These are phyloP conservation scores for Meira nashicola DNA, from an alignment of 1,284 basidiomycete species.

Conservation along the genomic window DNA sequence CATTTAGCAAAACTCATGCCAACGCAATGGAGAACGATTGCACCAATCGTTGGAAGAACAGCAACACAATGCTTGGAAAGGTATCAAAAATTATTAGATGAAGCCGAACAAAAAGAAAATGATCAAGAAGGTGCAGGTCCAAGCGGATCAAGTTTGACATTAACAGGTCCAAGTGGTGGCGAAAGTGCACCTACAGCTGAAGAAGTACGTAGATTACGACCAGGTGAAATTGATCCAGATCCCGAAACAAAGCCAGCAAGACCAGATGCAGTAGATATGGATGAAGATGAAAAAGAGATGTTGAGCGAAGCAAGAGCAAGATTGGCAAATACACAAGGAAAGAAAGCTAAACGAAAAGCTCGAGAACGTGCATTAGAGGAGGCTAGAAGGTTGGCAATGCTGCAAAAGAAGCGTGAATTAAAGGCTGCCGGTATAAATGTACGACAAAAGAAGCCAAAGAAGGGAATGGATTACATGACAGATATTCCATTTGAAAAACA, in stretches of 20 bases:
- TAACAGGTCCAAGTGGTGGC: constrained; percentile 69
- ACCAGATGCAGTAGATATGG: constrained; percentile 99
- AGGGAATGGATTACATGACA: constrained; percentile 98
- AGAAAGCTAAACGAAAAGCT: constrained; percentile 98
- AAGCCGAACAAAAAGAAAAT: constrained; percentile 62
- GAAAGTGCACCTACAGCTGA: constrained; percentile 83
- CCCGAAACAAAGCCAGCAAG: constrained; percentile 96
- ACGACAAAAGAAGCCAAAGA: constrained; percentile 70
- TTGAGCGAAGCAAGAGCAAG: constrained; percentile 95
- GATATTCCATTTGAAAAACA: constrained; percentile 99
- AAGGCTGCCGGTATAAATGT: constrained; percentile 93
- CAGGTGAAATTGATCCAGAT: constrained; percentile 97
- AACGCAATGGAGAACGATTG: constrained; percentile 99
- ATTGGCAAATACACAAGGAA: constrained; percentile 97
- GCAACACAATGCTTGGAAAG: constrained; percentile 97
- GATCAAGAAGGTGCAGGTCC: constrained; percentile 20
- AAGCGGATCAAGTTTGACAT: constrained; percentile 56
- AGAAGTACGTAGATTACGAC: constrained; percentile 79
- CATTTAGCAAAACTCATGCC: constrained; percentile 99
- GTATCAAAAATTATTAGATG: constrained; percentile 94
- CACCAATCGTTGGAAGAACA: constrained; percentile 96
- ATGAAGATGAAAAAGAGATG: constrained; percentile 99
- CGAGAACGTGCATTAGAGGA: constrained; percentile 80
- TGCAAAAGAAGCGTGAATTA: constrained; percentile 96
- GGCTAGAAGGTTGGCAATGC: constrained; percentile 82